A percentile compares a stretch with the other conserved stretches of the same genome.
Evolutionary conservation across 768 basidiomycete species (phyloP).

Genomic region (Tulasnella sp.): DNA sequence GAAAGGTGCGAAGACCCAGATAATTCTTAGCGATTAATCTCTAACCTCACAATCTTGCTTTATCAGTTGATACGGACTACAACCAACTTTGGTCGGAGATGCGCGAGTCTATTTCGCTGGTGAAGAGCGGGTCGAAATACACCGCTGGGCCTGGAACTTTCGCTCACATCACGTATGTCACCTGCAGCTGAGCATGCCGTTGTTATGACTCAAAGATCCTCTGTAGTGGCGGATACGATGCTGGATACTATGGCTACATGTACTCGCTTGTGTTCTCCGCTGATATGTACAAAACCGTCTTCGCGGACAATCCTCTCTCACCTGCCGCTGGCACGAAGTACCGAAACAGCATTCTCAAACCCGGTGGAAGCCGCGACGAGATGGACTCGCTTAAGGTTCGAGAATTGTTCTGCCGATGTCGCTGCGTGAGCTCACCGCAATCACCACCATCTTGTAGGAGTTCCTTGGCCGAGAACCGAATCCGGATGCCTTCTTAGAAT

Average conservation of each 20-base stretch:
- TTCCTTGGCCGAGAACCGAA: conserved; percentile 70
- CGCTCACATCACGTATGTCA: conserved; percentile 64
- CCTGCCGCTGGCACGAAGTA: conserved; percentile 47
- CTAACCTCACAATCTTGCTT: background rate
- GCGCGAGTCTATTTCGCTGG: conserved; percentile 55
- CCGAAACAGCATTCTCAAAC: conserved; percentile 59
- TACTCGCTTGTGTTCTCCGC: conserved; percentile 57
- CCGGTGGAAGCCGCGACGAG: conserved; percentile 72
- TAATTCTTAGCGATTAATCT: background rate
- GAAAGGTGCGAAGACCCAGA: conserved; percentile 36
- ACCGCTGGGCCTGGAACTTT: conserved; percentile 66
- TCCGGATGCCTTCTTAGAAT: conserved; percentile 60
- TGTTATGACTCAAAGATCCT: background rate
- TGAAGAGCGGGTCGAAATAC: conserved; percentile 42
- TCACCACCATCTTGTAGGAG: conserved; percentile 34
- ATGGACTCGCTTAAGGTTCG: conserved; percentile 60
- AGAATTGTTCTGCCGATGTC: background rate
- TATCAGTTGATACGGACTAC: conserved; percentile 51
- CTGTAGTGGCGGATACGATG: conserved; percentile 14
- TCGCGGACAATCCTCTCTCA: conserved; percentile 66
- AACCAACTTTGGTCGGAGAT: conserved; percentile 71
- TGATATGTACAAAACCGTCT: conserved; percentile 62
- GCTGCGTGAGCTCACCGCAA: background rate
- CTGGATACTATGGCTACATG: conserved; percentile 33
- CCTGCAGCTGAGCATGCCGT: background rate